Conservation (phyloP, 352 stramenopile species). For the Blastocystis hominis region DNA sequence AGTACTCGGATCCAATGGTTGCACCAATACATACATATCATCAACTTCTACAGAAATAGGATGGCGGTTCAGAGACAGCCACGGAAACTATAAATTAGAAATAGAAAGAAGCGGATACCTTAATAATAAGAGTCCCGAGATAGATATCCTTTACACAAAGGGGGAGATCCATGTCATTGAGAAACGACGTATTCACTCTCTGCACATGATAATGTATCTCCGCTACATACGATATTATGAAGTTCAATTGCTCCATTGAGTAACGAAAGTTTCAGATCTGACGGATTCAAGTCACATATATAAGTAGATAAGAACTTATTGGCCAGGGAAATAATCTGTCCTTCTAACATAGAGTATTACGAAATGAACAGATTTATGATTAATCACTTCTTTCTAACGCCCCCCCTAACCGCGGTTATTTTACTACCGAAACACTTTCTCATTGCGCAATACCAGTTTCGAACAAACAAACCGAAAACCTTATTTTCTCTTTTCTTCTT, state of each 20-base stretch:
- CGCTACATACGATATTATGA: conserved; percentile 10
- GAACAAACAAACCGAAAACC: conserved; percentile 1
- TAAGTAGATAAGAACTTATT: conserved; percentile 51
- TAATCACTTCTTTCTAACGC: not conserved
- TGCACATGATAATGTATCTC: not conserved
- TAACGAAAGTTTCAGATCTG: conserved; percentile 35
- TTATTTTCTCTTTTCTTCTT: not conserved
- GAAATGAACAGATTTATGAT: not conserved
- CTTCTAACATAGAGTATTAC: conserved; percentile 24
- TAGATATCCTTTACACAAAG: conserved; percentile 47
- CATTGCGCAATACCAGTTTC: not conserved
- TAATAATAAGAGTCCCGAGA: conserved; percentile 30
- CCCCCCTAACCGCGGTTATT: conserved; percentile 9
- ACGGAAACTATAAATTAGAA: conserved; percentile 43
- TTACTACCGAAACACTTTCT: not conserved
- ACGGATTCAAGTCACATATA: conserved; percentile 1
- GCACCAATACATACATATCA: conserved; percentile 35
- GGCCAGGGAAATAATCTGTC: conserved; percentile 8
- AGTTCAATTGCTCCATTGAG: not conserved
- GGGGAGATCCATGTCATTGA: conserved; percentile 33
- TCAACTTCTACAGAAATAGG: conserved; percentile 44
- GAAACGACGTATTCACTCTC: conserved; percentile 39
- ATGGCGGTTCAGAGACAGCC: not conserved
- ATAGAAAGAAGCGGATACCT: not conserved
- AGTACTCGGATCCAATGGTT: not conserved